A percentile compares a stretch with the other conserved stretches of the same genome.
These are phyloP conservation scores for Skeletonema marinoi DNA, from an alignment of 108 stramenopile species.

Conservation along the genomic window DNA sequence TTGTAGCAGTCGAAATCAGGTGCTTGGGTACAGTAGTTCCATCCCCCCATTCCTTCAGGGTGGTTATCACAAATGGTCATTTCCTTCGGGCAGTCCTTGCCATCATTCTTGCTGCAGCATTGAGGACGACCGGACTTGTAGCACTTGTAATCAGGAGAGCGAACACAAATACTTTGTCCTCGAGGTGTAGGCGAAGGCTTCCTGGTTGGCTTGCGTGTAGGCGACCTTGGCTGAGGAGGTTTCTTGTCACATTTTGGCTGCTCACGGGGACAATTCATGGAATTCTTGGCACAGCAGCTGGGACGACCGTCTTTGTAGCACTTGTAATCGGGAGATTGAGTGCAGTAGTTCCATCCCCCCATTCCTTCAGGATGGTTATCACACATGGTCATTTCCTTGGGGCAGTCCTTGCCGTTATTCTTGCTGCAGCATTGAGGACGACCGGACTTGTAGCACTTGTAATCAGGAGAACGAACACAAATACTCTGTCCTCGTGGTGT, in stretches of 20 bases:
- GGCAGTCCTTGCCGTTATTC: not conserved
- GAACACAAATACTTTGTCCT: not conserved
- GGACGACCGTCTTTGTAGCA: not conserved
- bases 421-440: not conserved
- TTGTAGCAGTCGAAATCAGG: slow-evolving; percentile 2
- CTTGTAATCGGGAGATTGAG: too few species aligned
- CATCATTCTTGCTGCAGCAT: not conserved
- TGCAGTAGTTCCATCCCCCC: too few species aligned
- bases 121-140: not conserved
- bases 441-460: slow-evolving; percentile 2
- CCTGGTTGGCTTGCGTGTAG: not conserved
- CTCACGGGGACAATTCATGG: too few species aligned
- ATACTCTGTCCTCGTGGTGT: not conserved
- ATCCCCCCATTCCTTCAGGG: not conserved
- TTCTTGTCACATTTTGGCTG: too few species aligned
- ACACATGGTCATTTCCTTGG: not conserved
- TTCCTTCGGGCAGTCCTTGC: not conserved
- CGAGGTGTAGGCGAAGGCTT: not conserved
- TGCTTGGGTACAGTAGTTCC: slow-evolving; percentile 1
- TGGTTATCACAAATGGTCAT: not conserved
- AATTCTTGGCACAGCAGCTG: too few species aligned
- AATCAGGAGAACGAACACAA: slow-evolving; percentile 1
- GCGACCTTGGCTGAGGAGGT: not conserved
- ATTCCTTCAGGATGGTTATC: not conserved
- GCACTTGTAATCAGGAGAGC: slow-evolving; percentile 8